A percentile compares a stretch with the other conserved stretches of the same genome.
phyloP scores from a whole-genome alignment of 129 eudicot species.

The Saposhnikovia divaricata region DNA sequence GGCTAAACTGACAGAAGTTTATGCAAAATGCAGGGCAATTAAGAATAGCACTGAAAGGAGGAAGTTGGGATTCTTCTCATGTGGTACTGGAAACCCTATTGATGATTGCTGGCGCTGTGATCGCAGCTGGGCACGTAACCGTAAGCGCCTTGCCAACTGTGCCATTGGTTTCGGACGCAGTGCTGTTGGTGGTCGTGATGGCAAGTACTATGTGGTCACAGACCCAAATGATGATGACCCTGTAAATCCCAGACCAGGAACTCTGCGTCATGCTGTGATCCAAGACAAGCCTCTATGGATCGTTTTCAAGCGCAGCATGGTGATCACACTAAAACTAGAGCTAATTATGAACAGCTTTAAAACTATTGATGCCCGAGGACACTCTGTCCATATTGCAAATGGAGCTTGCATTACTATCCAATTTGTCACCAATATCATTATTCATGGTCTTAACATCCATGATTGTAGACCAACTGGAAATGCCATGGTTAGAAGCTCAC shows the following conservation, averaged over 20 bases:
- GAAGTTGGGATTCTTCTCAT: slow-evolving; percentile 70
- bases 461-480: slow-evolving; percentile 79
- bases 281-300: slow-evolving; percentile 89
- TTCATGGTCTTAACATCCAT: slow-evolving; percentile 79
- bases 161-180: slow-evolving; percentile 92
- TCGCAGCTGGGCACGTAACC: slow-evolving; percentile 55
- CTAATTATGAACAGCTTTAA: slow-evolving; percentile 89
- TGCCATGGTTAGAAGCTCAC: slow-evolving; percentile 88
- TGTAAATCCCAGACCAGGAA: slow-evolving; percentile 76
- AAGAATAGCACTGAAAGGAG: slow-evolving; percentile 68
- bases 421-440: slow-evolving; percentile 59
- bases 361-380: slow-evolving; percentile 85
- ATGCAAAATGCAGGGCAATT: slow-evolving; percentile 48
- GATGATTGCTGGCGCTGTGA: slow-evolving; percentile 96
- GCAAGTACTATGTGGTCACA: slow-evolving; percentile 66
- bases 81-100: slow-evolving; percentile 82
- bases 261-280: slow-evolving; percentile 75
- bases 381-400: slow-evolving; percentile 63
- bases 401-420: slow-evolving; percentile 84
- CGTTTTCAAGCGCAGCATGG: slow-evolving; percentile 77
- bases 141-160: slow-evolving; percentile 70
- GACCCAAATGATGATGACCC: slow-evolving; percentile 67
- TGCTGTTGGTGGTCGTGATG: slow-evolving; percentile 87
- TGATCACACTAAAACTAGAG: slow-evolving; percentile 70
- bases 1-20: not conserved